Base-by-base conservation (phyloP, 2,329 filamentous ascomycete species). In the Arachnomyces sp. region DNA sequence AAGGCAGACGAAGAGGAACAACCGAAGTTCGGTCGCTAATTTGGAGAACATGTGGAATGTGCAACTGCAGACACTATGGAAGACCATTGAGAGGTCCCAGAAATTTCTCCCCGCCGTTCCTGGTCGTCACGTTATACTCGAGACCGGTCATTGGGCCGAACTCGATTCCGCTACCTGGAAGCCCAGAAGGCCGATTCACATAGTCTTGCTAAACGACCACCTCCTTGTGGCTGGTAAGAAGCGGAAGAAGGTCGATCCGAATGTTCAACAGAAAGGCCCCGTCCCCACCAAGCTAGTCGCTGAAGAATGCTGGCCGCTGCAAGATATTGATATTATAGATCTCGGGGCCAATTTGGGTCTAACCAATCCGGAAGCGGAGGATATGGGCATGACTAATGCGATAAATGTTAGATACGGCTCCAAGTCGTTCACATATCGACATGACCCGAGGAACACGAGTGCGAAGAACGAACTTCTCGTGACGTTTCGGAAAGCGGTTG, bases 121-220 rank as follows among this genome's bases (percentile, higher is more conserved):
- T 14, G 90, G 89, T n/a, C 82, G 92, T 30, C 93, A 95, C 59
- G 88, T 98, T 34, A 79, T 96, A 2, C 82, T 94, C 60, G 90
- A 96, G 61, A 94, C 88, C 3, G 84, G 86, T 1, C 78, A 84
- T 35, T 98, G 92, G 92, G 85, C 96, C 44, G 90, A 98, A 66
- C 72, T 98, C 45, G 93, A 98, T 64, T 93, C 92, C 48, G 92
- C 92, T 8, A 98, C 92, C 0, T 96, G 94, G 80, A 95, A 95
- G 63, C 86, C 90, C 3, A 75, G 85, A 48, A 75, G 92, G 31
- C 82, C 88, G 18, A 89, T 96, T 61, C 86, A 94, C 57, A 80
- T 98, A 44, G 89, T 96, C 44, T 65, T 98, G 43, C 73, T 98
- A 2, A 98, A 96, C 58, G 92, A 98, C 56, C 89, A 98, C 62